Percentiles rank a stretch among this genome's conserved stretches.
phyloP scores from a whole-genome alignment of 75 land plant genomes.

The Adiantum capillusveneris region DNA sequence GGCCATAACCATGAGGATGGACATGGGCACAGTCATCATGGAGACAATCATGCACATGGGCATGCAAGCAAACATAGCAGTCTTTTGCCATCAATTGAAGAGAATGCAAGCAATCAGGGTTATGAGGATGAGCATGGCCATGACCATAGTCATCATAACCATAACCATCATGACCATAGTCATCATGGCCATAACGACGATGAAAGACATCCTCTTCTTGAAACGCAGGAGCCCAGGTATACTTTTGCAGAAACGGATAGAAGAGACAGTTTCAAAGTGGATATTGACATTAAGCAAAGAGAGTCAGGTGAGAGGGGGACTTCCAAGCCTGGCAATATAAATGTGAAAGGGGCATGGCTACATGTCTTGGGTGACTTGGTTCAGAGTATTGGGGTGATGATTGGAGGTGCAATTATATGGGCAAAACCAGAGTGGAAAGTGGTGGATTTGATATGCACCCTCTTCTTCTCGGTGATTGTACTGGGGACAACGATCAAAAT shows the following conservation, averaged over 20 bases:
- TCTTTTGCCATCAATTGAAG: neutral
- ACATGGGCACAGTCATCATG: slow-evolving; percentile 12
- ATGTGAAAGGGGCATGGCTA: slow-evolving; percentile 73
- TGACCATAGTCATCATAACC: neutral
- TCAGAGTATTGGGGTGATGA: slow-evolving; percentile 90
- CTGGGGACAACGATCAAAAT: slow-evolving; percentile 61
- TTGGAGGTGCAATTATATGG: slow-evolving; percentile 89
- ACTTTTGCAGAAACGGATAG: neutral
- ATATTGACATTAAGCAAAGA: slow-evolving; percentile 3
- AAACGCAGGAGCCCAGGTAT: too few relatives aligned
- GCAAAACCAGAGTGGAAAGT: slow-evolving; percentile 68
- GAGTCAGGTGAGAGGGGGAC: neutral
- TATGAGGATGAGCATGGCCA: neutral
- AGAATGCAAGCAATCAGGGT: neutral
- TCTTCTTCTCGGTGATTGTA: slow-evolving; percentile 70
- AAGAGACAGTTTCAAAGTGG: slow-evolving; percentile 11
- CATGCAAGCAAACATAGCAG: slow-evolving; percentile 12
- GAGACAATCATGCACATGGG: slow-evolving; percentile 21
- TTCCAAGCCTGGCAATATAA: slow-evolving; percentile 43
- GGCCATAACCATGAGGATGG: slow-evolving; percentile 37
- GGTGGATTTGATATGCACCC: slow-evolving; percentile 80
- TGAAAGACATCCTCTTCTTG: too few relatives aligned
- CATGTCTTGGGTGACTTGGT: slow-evolving; percentile 87
- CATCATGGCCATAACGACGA: neutral
- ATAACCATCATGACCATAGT: neutral